Base-by-base conservation (phyloP, 1,284 basidiomycete species). In the Bjerkandera adusta region DNA sequence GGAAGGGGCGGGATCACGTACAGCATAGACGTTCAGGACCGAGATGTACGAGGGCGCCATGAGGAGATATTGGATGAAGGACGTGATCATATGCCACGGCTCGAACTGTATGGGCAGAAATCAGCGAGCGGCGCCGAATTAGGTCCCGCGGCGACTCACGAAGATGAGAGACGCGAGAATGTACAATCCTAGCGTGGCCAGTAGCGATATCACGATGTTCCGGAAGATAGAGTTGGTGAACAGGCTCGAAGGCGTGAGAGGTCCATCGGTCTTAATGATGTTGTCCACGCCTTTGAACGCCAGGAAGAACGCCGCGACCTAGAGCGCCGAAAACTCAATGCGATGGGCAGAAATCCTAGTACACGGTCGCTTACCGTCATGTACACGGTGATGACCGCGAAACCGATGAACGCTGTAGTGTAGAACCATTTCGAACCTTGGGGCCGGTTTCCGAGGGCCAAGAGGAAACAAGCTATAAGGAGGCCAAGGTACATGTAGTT, bases 11-110 rank as follows among this genome's bases (percentile, higher is more conserved):
- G 49, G 29, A 13, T 25, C 11, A 76, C 84, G 55, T 61, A 90
- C 85, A 25, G 87, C 89, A 57, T 90, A 92, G 44, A 92, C 88
- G 62, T 96, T 96, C 49, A 96, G 75, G 12, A 97, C 88, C 47
- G 87, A 81, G 63, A 95, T 94, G 59, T 95, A 97, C 0, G 92
- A 92, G 3, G 96, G 95, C 0, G 91, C 88, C 72, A 96, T 82
- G 45, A 98, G 74, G 18, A 95, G 70, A 62, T 97, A 98, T 65
- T 97, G 95, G 12, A 94, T 34, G 68, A 97, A 96, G n/a, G 87
- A 91, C 0, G 95, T 97, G 61, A 97, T 76, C 86, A 90, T 85
- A 60, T 96, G 93, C 83, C 90, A 89, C 3, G 92, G 92, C 59
- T 95, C 89, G 57, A 91, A 83, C 85, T 89, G 55, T 35, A 18